These are phyloP conservation scores for Penicillium glabrum DNA, from an alignment of 2,329 filamentous ascomycete species.

Conservation along the genomic window DNA sequence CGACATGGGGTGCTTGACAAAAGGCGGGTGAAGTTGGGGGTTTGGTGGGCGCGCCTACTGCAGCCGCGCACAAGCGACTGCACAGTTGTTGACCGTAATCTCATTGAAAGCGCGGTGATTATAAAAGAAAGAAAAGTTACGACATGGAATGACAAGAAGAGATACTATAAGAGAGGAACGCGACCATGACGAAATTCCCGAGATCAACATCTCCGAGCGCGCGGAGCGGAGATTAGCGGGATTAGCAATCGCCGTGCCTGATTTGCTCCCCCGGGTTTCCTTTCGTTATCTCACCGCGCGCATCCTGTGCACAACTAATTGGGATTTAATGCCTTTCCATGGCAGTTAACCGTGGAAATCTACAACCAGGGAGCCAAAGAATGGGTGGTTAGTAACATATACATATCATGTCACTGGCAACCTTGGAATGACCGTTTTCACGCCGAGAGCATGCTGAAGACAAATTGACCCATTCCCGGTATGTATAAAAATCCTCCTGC, in stretches of 20 bases:
- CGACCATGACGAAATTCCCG: not conserved
- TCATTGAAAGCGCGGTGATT: not conserved
- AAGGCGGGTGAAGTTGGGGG: conserved; percentile 10
- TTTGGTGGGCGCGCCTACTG: conserved; percentile 7
- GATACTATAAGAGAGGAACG: not conserved
- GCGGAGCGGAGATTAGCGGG: conserved; percentile 20
- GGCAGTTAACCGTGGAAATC: no score
- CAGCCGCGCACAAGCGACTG: conserved; percentile 16
- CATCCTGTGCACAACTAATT: no score
- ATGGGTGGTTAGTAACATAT: no score
- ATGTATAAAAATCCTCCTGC: not conserved
- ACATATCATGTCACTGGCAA: no score
- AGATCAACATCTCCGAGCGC: not conserved
- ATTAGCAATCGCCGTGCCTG: conserved; percentile 5
- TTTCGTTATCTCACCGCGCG: not conserved
- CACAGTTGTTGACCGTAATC: not conserved
- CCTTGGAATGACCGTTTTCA: not conserved
- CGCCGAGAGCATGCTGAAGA: not conserved
- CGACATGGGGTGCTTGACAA: conserved; percentile 24
- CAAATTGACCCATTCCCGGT: not conserved
- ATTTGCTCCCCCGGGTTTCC: not conserved
- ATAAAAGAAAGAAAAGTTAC: not conserved
- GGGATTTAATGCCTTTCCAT: no score
- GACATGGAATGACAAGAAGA: not conserved
- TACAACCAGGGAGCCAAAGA: no score